Percentiles rank a stretch among this genome's conserved stretches.
Conservation (phyloP, 202 grass and related monocot genomes). For the Schoenoplectus tabernaemontani region DNA sequence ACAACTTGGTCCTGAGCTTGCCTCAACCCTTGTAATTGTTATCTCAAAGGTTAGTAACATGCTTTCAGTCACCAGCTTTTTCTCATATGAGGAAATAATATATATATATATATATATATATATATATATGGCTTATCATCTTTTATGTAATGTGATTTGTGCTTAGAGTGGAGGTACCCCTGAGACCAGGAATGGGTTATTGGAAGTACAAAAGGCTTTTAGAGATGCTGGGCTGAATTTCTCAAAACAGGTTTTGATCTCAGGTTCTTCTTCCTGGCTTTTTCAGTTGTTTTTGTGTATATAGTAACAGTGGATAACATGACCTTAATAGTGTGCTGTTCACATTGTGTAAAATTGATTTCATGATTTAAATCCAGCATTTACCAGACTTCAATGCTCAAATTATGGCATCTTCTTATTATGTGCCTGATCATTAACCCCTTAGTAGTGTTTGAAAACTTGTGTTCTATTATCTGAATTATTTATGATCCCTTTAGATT, state of each 20-base stretch:
- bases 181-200: conserved; percentile 91
- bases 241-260: conserved; percentile 94
- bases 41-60: conserved; percentile 66
- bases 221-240: conserved; percentile 82
- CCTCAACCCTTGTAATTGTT: conserved; percentile 92
- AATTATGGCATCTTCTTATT: neutral
- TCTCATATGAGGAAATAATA: neutral
- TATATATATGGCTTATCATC: neutral
- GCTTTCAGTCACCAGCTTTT: conserved; percentile 1
- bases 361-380: neutral
- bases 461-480: neutral
- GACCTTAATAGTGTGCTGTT: neutral
- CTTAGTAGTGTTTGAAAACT: neutral
- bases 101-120: too few relatives aligned
- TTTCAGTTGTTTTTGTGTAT: conserved; percentile 1
- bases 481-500: neutral
- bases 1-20: conserved; percentile 79
- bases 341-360: neutral
- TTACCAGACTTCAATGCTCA: neutral
- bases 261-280: conserved; percentile 28
- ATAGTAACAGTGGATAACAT: neutral
- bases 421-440: neutral
- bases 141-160: conserved; percentile 6
- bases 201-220: conserved; percentile 98
- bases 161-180: conserved; percentile 95